Conservation (phyloP, 257 asterid genomes). For the Ehretia macrophylla region DNA sequence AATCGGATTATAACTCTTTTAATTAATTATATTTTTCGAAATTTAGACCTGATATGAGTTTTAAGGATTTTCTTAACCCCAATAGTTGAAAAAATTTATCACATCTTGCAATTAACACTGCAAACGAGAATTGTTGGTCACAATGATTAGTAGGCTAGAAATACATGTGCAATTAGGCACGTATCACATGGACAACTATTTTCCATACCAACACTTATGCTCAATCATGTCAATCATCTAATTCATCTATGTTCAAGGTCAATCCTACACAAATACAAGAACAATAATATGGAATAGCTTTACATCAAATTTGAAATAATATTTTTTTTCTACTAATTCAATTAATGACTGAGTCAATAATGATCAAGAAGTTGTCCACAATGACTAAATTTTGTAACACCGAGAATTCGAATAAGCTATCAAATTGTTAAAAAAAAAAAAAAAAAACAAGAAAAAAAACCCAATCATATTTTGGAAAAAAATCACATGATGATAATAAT, state of each 20-base stretch:
- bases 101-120: not conserved
- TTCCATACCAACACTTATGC: not conserved
- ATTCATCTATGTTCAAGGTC: too few species aligned
- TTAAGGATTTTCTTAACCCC: too few species aligned
- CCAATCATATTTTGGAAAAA: not conserved
- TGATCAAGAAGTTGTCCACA: not conserved
- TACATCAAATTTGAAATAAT: too few species aligned
- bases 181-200: slow-evolving; percentile 2
- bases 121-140: too few species aligned
- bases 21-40: too few species aligned
- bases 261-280: too few species aligned
- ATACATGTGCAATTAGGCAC: slow-evolving; percentile 3
- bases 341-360: slow-evolving; percentile 4
- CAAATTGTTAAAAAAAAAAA: not conserved
- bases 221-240: not conserved
- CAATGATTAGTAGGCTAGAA: not conserved
- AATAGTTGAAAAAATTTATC: too few species aligned
- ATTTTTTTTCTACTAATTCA: not conserved
- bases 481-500: not conserved
- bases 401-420: not conserved
- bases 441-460: not conserved
- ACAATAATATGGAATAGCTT: too few species aligned
- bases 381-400: not conserved
- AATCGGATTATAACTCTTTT: too few species aligned
- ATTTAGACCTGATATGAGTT: too few species aligned